Evolutionary conservation across 441 rosid species (phyloP).

Genomic region (Gossypium trilobum): DNA sequence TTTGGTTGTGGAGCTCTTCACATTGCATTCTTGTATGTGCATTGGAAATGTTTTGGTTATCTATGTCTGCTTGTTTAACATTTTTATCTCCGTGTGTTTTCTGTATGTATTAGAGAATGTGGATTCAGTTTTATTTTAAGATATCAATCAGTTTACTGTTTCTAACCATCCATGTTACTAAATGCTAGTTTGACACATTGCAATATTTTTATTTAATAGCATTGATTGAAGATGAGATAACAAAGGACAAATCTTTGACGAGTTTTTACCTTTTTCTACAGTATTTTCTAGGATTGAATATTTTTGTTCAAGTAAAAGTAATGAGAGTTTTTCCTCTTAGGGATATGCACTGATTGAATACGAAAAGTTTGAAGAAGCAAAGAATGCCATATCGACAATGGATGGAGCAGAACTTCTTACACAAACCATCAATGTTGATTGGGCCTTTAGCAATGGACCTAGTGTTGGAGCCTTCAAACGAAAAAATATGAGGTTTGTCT

Average conservation of each 20-base stretch:
- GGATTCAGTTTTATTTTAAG: background rate
- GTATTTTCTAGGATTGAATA: background rate
- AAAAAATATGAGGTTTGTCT: slow-evolving; percentile 64
- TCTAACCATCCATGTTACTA: background rate
- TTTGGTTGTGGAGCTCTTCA: background rate
- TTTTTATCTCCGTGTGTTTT: background rate
- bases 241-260: background rate
- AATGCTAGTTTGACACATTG: background rate
- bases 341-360: slow-evolving; percentile 92
- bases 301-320: background rate
- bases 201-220: background rate
- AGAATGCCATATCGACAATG: slow-evolving; percentile 61
- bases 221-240: background rate
- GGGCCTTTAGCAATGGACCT: slow-evolving; percentile 94
- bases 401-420: slow-evolving; percentile 74
- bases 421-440: slow-evolving; percentile 63
- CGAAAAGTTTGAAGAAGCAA: slow-evolving; percentile 83
- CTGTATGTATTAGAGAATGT: background rate
- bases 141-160: background rate
- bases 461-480: slow-evolving; percentile 49
- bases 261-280: background rate
- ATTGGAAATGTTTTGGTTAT: too few relatives aligned
- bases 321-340: slow-evolving; percentile 23
- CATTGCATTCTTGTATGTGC: background rate
- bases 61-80: background rate